Conservation (phyloP, 192 early-diverging fungal species). For the Coemansia javaensis region DNA sequence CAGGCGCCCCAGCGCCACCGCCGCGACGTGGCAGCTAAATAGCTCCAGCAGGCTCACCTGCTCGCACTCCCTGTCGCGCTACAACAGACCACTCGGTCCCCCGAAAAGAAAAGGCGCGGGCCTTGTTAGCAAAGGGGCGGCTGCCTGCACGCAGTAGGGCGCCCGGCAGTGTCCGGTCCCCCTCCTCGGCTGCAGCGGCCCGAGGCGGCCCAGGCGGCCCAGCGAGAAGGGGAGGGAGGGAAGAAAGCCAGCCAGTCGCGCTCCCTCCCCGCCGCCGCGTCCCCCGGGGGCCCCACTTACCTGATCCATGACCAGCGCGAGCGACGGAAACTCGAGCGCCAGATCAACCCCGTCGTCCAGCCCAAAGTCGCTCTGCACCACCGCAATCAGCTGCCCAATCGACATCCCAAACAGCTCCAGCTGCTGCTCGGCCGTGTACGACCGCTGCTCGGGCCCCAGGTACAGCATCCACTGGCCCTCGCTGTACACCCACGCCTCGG, state of each 20-base stretch:
- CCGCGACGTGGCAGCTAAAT: slow-evolving; percentile 46
- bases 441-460: slow-evolving; percentile 27
- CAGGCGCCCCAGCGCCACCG: slow-evolving; percentile 18
- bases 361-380: slow-evolving; percentile 25
- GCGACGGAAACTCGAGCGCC: slow-evolving; percentile 44
- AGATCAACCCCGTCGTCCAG: slow-evolving; percentile 21
- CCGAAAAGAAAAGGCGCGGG: not conserved
- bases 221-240: not conserved
- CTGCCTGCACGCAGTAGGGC: too few species aligned
- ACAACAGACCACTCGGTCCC: slow-evolving; percentile 4
- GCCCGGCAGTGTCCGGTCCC: too few species aligned
- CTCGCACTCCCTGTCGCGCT: slow-evolving; percentile 34
- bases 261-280: too few species aligned
- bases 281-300: slow-evolving; percentile 15
- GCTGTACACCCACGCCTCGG: slow-evolving; percentile 38
- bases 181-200: too few species aligned
- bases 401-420: slow-evolving; percentile 21
- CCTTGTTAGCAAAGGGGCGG: not conserved
- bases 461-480: slow-evolving; percentile 46
- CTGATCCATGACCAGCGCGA: slow-evolving; percentile 36
- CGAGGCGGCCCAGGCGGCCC: too few species aligned
- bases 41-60: slow-evolving; percentile 21
- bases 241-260: too few species aligned
- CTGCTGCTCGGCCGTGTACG: slow-evolving; percentile 23
- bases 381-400: slow-evolving; percentile 25